Base-by-base conservation (phyloP, 2,329 filamentous ascomycete genomes). In the Neodidymelliopsis sp. region DNA sequence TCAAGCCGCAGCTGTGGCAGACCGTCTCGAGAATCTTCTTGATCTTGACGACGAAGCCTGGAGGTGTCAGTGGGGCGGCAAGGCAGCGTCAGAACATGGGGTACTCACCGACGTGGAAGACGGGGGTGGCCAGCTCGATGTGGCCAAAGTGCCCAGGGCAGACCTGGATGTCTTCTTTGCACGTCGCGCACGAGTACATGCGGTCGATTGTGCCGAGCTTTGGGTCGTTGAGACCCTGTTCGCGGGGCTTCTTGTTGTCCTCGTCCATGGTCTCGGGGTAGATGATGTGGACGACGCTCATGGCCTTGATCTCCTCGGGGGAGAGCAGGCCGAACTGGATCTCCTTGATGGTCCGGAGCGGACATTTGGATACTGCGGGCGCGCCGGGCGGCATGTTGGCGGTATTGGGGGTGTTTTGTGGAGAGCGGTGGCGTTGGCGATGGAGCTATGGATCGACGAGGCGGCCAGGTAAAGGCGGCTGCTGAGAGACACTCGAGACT, bases 191-290 rank as follows among this genome's bases (percentile, higher is more conserved):
- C 75, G 91, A 91, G 80, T 91, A 95, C 71, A 91, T 89, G 59
- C 94, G 87, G 74, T 99, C 95, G 73, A 99, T 96, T 38, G 94
- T 96, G 49, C 94, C 94, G 40, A 99, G 87, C 63, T 92, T 89
- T 59, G 94, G 92, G 72, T 99, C 94, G 73, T 97, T 97, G 62
- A 97, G 81, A 69, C 94, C 94, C 71, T 89, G 88, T 55, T 94
- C 89, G 63, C 94, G 91, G 58, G 94, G 94, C 73, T 90, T 90
- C 62, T 90, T 87, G 69, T 92, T 89, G 74, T 88, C 88, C 76
- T 99, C 94, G 71, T 99, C 94, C 94, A 99, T 97, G 20, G 94
- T 97, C 80, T 99, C 94, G n/a, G 94, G 92, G 72, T 97, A 97
- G 74, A 94, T 84, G 73, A 99, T 93, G 74, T 96, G 90, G 64